Evolutionary conservation across 1,139 yeast species (phyloP).

Genomic region (Blastobotrys illinoisensis): DNA sequence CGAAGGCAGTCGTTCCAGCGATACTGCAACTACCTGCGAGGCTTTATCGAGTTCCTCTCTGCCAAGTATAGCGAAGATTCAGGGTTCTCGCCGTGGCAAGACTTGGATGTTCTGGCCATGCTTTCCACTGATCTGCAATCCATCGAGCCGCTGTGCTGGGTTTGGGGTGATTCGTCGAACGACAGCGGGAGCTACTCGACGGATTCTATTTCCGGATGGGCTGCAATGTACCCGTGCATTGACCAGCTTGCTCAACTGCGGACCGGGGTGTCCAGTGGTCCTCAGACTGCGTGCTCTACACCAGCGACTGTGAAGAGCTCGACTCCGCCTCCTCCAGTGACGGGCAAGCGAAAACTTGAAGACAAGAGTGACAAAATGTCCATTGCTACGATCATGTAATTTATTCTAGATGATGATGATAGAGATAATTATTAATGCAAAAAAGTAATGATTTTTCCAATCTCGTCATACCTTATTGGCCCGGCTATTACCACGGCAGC

Average conservation of each 20-base stretch:
- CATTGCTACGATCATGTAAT: constrained; percentile 23
- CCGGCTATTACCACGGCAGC: too few species aligned
- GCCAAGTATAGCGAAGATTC: constrained; percentile 5
- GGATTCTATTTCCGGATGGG: background rate
- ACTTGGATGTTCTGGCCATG: constrained; percentile 24
- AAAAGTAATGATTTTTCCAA: background rate
- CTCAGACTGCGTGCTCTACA: background rate
- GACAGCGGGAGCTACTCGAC: background rate
- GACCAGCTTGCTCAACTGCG: background rate
- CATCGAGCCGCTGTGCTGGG: constrained; percentile 24
- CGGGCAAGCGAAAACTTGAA: background rate
- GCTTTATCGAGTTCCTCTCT: constrained; percentile 13
- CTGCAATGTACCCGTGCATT: background rate
- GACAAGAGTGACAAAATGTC: constrained; percentile 17
- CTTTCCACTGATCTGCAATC: constrained; percentile 25
- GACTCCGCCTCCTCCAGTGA: background rate
- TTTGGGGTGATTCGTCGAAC: constrained; percentile 17
- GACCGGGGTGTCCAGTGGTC: background rate
- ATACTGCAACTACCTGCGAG: constrained; percentile 18
- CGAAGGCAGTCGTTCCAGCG: constrained; percentile 1
- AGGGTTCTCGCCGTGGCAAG: constrained; percentile 19
- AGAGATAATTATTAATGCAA: background rate
- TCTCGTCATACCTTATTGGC: too few species aligned
- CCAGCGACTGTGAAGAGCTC: background rate
- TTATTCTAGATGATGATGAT: background rate